A percentile compares a stretch with the other conserved stretches of the same genome.
phyloP scores from a whole-genome alignment of 441 rosid genomes.

The Gossypium davidsonii region DNA sequence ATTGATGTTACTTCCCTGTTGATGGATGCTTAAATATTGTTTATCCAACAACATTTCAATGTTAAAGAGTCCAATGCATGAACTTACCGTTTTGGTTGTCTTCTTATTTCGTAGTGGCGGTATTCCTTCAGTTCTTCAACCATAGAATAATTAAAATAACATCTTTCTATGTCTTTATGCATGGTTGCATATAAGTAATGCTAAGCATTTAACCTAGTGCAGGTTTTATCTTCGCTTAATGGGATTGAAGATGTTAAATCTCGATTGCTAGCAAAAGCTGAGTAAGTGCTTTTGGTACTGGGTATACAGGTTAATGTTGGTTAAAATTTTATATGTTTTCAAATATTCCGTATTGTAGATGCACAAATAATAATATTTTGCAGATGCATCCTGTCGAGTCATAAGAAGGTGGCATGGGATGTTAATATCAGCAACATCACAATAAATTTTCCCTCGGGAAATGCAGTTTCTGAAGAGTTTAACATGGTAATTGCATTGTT shows the following conservation, averaged over 20 bases:
- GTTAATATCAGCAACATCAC: conserved; percentile 42
- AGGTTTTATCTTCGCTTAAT: conserved; percentile 74
- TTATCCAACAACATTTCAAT: not conserved
- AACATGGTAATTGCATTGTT: conserved; percentile 53
- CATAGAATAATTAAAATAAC: not conserved
- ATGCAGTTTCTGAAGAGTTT: conserved; percentile 38
- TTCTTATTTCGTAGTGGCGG: not conserved
- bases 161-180: not conserved
- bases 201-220: conserved; percentile 21
- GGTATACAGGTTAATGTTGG: not conserved
- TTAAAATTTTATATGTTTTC: not conserved
- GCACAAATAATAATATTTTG: conserved; percentile 20
- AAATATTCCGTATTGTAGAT: conserved; percentile 9
- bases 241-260: conserved; percentile 59
- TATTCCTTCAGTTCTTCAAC: not conserved
- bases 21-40: not conserved
- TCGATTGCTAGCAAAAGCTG: conserved; percentile 66
- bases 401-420: conserved; percentile 57
- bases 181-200: not conserved
- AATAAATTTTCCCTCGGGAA: conserved; percentile 48
- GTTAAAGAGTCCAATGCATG: not conserved
- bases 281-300: conserved; percentile 46
- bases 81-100: not conserved
- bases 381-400: conserved; percentile 69
- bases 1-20: not conserved